Percentiles rank a stretch among this genome's conserved stretches.
Conservation (phyloP, 768 basidiomycete species). For the Tricholoma sp. region DNA sequence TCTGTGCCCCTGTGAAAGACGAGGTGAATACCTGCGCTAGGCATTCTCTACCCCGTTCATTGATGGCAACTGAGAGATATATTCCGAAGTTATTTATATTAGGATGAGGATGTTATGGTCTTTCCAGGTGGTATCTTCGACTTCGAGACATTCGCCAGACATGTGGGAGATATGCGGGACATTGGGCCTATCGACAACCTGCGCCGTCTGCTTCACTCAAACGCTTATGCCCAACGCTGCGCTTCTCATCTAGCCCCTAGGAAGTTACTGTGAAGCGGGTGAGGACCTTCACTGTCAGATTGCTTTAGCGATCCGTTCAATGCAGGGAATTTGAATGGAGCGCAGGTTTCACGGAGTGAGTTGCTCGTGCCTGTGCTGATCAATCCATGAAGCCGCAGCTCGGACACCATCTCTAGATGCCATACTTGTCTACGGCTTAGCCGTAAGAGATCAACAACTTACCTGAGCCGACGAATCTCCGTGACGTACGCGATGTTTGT, state of each 20-base stretch:
- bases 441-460: slow-evolving; percentile 52
- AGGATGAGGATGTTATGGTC: not conserved
- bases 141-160: slow-evolving; percentile 37
- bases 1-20: not conserved
- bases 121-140: slow-evolving; percentile 33
- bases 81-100: slow-evolving; percentile 33
- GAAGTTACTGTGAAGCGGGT: slow-evolving; percentile 26
- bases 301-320: slow-evolving; percentile 3
- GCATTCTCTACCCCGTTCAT: slow-evolving; percentile 52
- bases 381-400: not conserved
- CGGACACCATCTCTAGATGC: slow-evolving; percentile 9
- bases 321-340: slow-evolving; percentile 16
- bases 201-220: not conserved
- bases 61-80: slow-evolving; percentile 70
- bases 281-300: slow-evolving; percentile 1
- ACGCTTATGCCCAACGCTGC: slow-evolving; percentile 45
- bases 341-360: slow-evolving; percentile 18
- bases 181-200: slow-evolving; percentile 24
- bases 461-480: not conserved
- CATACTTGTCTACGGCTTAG: slow-evolving; percentile 61
- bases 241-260: slow-evolving; percentile 32
- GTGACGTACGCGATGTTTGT: no score
- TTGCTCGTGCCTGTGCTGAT: not conserved
- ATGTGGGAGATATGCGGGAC: slow-evolving; percentile 39
- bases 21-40: slow-evolving; percentile 33